These are phyloP conservation scores for Colletotrichum tofieldiae DNA, from an alignment of 2,329 filamentous ascomycete genomes.

Conservation along the genomic window DNA sequence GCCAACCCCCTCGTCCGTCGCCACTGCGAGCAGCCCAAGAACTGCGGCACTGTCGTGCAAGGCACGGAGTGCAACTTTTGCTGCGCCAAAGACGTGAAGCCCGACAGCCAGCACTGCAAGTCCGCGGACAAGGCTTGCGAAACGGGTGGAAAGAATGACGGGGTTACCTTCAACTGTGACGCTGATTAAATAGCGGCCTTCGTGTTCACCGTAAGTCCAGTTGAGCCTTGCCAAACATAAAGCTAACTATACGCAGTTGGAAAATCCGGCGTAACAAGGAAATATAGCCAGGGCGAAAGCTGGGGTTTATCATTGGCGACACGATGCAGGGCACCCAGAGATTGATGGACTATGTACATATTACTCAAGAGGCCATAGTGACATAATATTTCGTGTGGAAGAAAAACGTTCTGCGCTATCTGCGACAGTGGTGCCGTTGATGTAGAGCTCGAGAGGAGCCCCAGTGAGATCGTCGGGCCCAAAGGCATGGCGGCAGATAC, in stretches of 20 bases:
- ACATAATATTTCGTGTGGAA: too few relatives aligned
- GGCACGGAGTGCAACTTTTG: slow-evolving; percentile 31
- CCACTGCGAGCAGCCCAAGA: slow-evolving; percentile 43
- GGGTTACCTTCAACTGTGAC: slow-evolving; percentile 22
- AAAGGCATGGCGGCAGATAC: too few relatives aligned
- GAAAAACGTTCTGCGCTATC: too few relatives aligned
- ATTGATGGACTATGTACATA: too few relatives aligned
- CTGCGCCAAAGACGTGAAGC: slow-evolving; percentile 31
- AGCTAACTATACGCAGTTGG: background rate
- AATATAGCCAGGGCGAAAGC: too few relatives aligned
- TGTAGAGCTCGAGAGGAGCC: too few relatives aligned
- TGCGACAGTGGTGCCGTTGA: too few relatives aligned
- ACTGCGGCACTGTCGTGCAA: slow-evolving; percentile 34
- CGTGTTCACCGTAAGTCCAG: fast-evolving
- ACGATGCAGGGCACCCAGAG: too few relatives aligned
- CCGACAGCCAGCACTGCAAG: slow-evolving; percentile 29
- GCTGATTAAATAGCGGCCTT: background rate
- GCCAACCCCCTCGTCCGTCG: slow-evolving; percentile 20
- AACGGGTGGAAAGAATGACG: slow-evolving; percentile 5
- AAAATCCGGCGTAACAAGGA: too few relatives aligned
- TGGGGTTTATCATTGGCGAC: too few relatives aligned
- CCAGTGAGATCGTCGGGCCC: too few relatives aligned
- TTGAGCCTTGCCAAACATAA: background rate
- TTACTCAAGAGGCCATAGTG: too few relatives aligned
- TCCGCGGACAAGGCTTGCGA: slow-evolving; percentile 1